These are phyloP conservation scores for Xerocomus spinulosus DNA, from an alignment of 768 basidiomycete species.

Conservation along the genomic window DNA sequence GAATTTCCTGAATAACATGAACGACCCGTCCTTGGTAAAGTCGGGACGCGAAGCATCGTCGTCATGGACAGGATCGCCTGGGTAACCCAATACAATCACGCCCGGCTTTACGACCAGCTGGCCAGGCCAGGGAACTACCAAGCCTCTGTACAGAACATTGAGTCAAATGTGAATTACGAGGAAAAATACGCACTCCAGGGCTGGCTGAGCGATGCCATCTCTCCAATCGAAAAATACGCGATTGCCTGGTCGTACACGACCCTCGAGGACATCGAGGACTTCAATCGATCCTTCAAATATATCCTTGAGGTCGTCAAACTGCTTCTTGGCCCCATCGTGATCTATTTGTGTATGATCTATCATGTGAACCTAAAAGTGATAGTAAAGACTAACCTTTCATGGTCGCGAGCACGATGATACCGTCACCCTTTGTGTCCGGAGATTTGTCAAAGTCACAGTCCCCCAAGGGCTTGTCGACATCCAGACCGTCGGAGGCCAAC, in stretches of 20 bases:
- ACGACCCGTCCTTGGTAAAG: constrained; percentile 49
- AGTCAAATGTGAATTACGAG: constrained; percentile 32
- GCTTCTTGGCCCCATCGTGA: neutral
- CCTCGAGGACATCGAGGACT: neutral
- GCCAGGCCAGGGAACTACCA: constrained; percentile 29
- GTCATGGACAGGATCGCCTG: constrained; percentile 33
- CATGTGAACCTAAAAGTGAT: neutral
- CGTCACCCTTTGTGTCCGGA: neutral
- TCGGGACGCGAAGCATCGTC: constrained; percentile 25
- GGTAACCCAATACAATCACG: constrained; percentile 40
- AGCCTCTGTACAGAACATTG: constrained; percentile 10
- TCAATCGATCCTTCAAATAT: neutral
- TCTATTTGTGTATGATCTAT: neutral
- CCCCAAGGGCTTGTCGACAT: neutral
- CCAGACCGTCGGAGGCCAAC: neutral
- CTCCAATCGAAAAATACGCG: constrained; percentile 53
- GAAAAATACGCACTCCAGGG: constrained; percentile 23
- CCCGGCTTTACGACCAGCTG: constrained; percentile 20
- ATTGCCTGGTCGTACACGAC: constrained; percentile 3
- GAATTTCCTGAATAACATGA: constrained; percentile 46
- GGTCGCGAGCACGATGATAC: neutral
- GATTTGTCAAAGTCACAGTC: neutral
- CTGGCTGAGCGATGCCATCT: constrained; percentile 52
- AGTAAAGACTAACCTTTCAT: neutral
- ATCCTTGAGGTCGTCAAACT: neutral